A percentile compares a stretch with the other conserved stretches of the same genome.
Conservation (phyloP, 495 filamentous ascomycete species). For the Neurospora sublineolata region DNA sequence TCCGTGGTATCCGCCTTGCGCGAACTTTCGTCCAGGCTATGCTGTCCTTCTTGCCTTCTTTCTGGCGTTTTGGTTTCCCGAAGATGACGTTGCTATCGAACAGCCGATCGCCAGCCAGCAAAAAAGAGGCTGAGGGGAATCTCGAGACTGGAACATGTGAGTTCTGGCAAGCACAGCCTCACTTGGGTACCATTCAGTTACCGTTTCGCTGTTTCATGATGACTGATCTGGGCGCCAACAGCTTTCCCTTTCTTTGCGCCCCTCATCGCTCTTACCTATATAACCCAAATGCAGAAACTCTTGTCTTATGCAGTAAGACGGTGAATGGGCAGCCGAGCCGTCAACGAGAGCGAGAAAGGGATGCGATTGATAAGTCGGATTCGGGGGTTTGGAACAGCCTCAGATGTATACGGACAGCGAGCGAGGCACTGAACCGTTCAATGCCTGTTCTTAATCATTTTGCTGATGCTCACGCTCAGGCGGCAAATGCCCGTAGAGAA, state of each 20-base stretch:
- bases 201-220: not conserved
- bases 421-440: not conserved
- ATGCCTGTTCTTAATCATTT: not conserved
- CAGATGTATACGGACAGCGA: not conserved
- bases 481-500: not conserved
- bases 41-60: not conserved
- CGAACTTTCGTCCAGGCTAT: not conserved
- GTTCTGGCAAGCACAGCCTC: not conserved
- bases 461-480: not conserved
- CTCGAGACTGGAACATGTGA: not conserved
- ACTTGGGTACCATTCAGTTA: not conserved
- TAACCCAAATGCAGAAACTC: not conserved
- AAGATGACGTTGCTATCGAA: not conserved
- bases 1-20: not conserved
- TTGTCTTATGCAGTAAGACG: not conserved
- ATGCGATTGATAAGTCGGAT: not conserved
- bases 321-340: not conserved
- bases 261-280: not conserved
- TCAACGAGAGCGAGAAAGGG: not conserved
- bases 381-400: not conserved
- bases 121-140: not conserved
- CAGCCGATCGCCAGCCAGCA: not conserved
- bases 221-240: not conserved
- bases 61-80: not conserved
- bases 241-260: not conserved